Evolutionary conservation across 225 moss, liverwort and hornwort species (phyloP), one percentile per base, ranked within the genome.

Genomic region (Lunularia cruciata): DNA sequence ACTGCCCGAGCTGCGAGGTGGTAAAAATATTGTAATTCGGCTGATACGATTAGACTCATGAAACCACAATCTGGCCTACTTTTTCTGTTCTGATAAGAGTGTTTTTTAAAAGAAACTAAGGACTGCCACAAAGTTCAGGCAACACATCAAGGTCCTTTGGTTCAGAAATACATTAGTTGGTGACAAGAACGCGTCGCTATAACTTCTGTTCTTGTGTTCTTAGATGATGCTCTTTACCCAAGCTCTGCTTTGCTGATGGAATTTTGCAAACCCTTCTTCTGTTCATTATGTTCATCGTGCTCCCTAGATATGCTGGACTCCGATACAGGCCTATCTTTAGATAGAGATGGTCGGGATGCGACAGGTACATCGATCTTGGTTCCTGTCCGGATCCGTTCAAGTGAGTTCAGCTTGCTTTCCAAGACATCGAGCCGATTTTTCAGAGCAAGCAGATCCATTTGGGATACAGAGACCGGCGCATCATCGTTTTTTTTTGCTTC

Each of bases 381-480:
- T 51, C 68, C 72, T 47, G 72, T 35, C 4, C 51, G 57, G 35
- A 47, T 39, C 40, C 64, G 54, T 57, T 74, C 73, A 5, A 82
- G 77, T 28, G 27, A 14, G 27, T 32, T 58, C 67, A 82, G 36
- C 71, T 77, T 74, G 19, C 40, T 53, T 61, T 82, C 77, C 52
- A 82, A 60, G 32, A 43, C 66, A 55, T 77, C 81, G 42, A 82
- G 74, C 23, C 81, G 81, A 26, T 40, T 59, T 45, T 71, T 77
- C 67, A 82, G 62, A 6, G 66, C 74, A 23, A 73, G 47, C 3
- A 82, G 68, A 38, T 82, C 81, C 65, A 70, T 71, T 59, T 63
- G 56, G 34, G 72, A 28, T 4, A 76, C 26, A 6, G 49, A 32
- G 16, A 71, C 60, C 28, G 32, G 38, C 46, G 64, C 13, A 15